Base-by-base conservation (phyloP, 768 basidiomycete species). In the Podaxis sp. region DNA sequence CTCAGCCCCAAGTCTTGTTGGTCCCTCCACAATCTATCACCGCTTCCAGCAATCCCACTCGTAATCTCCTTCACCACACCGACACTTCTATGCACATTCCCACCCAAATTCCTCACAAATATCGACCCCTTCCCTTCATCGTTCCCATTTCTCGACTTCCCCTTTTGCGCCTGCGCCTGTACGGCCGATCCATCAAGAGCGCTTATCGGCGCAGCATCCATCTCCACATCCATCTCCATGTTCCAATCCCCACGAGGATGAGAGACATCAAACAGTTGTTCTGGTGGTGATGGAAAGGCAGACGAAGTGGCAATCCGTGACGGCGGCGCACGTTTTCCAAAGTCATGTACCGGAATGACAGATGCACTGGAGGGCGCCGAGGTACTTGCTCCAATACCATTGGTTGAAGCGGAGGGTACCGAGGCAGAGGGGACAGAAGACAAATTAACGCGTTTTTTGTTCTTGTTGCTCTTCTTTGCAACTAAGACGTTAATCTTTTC, bases 401-500 rank as follows among this genome's bases (percentile, higher is more conserved):
- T 61, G 36, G 53, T 40, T 5, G 69, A 68, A 5, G 70, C 62
- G 25, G 70, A 66, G 1, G 66, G 62, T 23, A 67, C 63, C 4
- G 68, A 67, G 0, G 64, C 61, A 10, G 65, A 59, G 13, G 44
- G 54, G 27, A 59, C 58, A 25, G 46, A 61, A 44, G 70, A 55
- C 2, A 72, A 64, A n/a, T 58, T 61, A 16, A 61, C 72, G 53
- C 90, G 82, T 70, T 88, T 89, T 75, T 90, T 90, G 59, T 74
- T 72, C 62, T 72, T 87, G 5, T 74, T 76, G 32, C 77, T 84
- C 58, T 89, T 82, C 70, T 91, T 90, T 52, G 90, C 90, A 6
- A 91, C 85, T 11, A 92, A 80, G 61, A 83, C 82, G 65, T 91
- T 89, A 48, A 91, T 81, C 50, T 81, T 77, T 70, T 90, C 89